Conservation (phyloP, 352 stramenopile species). For the Pythium aquatile region DNA sequence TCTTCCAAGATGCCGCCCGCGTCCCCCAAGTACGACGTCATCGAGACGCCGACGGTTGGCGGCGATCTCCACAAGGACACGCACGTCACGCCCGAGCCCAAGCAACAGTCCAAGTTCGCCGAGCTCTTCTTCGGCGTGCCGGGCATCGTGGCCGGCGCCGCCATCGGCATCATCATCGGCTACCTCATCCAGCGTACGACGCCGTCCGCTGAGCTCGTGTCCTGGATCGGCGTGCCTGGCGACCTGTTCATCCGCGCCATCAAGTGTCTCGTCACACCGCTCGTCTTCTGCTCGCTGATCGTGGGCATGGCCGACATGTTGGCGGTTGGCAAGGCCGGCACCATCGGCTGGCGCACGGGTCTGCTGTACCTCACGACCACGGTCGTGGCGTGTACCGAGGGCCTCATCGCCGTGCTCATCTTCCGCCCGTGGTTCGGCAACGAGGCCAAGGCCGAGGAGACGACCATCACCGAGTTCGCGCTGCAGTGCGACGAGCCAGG, state of each 20-base stretch:
- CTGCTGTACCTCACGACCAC: conserved; percentile 29
- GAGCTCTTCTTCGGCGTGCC: conserved; percentile 23
- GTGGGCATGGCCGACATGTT: conserved; percentile 41
- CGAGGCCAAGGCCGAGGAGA: neutral
- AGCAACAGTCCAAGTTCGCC: conserved; percentile 4
- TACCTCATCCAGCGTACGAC: conserved; percentile 5
- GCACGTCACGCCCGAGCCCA: neutral
- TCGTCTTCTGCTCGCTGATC: conserved; percentile 41
- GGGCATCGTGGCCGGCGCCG: conserved; percentile 22
- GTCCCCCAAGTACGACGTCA: conserved; percentile 26
- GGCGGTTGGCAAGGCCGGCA: conserved; percentile 31
- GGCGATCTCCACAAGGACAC: conserved; percentile 6
- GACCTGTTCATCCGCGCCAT: conserved; percentile 40
- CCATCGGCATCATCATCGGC: conserved; percentile 21
- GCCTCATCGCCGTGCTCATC: conserved; percentile 22
- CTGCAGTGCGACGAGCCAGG: conserved; percentile 20
- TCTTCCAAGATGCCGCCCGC: conserved; percentile 4
- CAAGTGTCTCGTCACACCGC: conserved; percentile 43
- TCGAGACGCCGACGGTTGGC: conserved; percentile 24
- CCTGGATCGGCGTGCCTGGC: conserved; percentile 36
- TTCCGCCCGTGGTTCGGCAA: conserved; percentile 25
- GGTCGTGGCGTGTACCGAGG: conserved; percentile 16
- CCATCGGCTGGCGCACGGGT: conserved; percentile 34
- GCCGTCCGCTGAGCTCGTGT: conserved; percentile 2
- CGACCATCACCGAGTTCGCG: conserved; percentile 17